Conservation (phyloP, 1,139 yeast species). For the Nadsonia commutata region DNA sequence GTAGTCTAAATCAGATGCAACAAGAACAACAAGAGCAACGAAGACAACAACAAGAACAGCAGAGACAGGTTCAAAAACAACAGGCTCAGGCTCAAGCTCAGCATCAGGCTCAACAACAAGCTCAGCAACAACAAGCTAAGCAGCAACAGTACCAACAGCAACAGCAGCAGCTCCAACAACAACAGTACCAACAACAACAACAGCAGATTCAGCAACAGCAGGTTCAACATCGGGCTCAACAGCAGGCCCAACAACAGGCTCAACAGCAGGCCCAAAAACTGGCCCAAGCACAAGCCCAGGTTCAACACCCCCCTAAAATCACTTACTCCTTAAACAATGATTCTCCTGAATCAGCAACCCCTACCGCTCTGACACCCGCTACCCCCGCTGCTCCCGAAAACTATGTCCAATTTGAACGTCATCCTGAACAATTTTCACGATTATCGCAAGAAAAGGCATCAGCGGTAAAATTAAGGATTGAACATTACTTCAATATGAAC, state of each 20-base stretch:
- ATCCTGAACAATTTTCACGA: conserved; percentile 54
- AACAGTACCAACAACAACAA: conserved; percentile 10
- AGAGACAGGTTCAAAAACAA: neutral
- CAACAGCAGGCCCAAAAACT: conserved; percentile 6
- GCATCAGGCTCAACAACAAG: conserved; percentile 9
- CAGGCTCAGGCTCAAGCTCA: conserved; percentile 31
- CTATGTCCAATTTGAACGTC: conserved; percentile 69
- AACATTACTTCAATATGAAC: conserved; percentile 52
- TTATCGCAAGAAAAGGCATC: conserved; percentile 49
- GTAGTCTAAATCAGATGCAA: neutral
- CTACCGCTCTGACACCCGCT: conserved; percentile 8
- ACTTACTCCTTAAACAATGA: conserved; percentile 4
- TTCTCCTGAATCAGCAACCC: conserved; percentile 6
- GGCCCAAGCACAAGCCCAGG: conserved; percentile 5
- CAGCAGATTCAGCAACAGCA: conserved; percentile 8
- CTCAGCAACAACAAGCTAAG: conserved; percentile 7
- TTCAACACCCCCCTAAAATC: conserved; percentile 7
- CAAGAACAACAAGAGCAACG: conserved; percentile 3
- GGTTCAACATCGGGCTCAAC: conserved; percentile 7
- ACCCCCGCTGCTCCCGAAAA: conserved; percentile 11
- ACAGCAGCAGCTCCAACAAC: conserved; percentile 10
- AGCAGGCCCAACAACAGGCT: conserved; percentile 10
- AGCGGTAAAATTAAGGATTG: conserved; percentile 46
- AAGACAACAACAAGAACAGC: conserved; percentile 9
- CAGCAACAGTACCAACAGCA: conserved; percentile 10